phyloP scores from a whole-genome alignment of 441 rosid species.

The Kokia cookei region DNA sequence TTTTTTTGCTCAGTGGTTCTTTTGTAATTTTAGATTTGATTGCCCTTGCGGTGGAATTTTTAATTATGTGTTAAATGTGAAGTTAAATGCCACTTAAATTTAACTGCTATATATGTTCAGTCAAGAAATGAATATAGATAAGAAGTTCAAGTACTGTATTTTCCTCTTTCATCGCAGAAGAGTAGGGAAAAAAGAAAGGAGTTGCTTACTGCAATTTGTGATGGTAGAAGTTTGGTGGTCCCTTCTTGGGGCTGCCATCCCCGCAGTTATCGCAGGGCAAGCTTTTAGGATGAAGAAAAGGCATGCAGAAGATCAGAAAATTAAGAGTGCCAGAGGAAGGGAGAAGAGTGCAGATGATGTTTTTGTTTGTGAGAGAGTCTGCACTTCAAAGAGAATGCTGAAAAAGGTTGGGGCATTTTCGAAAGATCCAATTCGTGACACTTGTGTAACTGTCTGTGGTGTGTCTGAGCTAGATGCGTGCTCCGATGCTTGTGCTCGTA shows the following conservation, averaged over 20 bases:
- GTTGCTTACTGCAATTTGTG: not conserved
- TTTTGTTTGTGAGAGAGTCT: slow-evolving; percentile 62
- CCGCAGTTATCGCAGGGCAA: slow-evolving; percentile 48
- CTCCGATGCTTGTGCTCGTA: slow-evolving; percentile 66
- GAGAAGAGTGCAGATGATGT: slow-evolving; percentile 54
- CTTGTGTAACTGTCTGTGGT: slow-evolving; percentile 61
- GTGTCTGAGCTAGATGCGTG: slow-evolving; percentile 60
- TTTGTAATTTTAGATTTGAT: not conserved
- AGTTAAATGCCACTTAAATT: not conserved
- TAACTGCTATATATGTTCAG: not conserved
- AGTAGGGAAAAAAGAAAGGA: slow-evolving; percentile 10
- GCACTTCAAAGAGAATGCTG: slow-evolving; percentile 58
- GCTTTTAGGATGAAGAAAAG: slow-evolving; percentile 43
- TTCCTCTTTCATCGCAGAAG: not conserved
- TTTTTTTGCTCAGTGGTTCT: not conserved
- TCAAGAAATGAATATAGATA: not conserved
- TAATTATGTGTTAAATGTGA: not conserved
- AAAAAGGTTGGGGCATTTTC: slow-evolving; percentile 61
- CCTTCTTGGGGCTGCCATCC: slow-evolving; percentile 45
- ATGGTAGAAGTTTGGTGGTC: slow-evolving; percentile 67
- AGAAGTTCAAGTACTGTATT: not conserved
- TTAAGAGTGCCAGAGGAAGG: slow-evolving; percentile 49
- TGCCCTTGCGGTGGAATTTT: not conserved
- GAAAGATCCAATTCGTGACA: slow-evolving; percentile 54
- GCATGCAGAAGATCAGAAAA: slow-evolving; percentile 48